Base-by-base conservation (phyloP, 805 yeast species). In the Metschnikowia rubicola region DNA sequence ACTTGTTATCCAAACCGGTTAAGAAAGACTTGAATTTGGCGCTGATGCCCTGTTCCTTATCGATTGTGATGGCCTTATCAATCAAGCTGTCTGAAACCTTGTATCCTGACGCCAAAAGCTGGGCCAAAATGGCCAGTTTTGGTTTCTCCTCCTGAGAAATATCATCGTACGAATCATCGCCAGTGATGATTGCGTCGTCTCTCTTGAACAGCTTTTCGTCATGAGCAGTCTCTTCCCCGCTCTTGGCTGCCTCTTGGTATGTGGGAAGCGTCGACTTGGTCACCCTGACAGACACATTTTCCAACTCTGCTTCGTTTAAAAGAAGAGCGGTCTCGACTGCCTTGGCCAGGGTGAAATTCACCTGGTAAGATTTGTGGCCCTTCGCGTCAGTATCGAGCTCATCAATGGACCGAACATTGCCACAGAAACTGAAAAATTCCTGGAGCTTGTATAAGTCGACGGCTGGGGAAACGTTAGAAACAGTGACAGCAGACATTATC, bases 91-190 rank as follows among this genome's bases (percentile, higher is more conserved):
- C 94, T 39, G 83, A 74, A 37, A 86, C 64, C 15, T 73, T 77
- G 61, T 87, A 86, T 4, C 95, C 95, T n/a, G 81, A 78, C 30
- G 88, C 74, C 50, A 86, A 70, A 57, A 84, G 78, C 65, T 86
- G 92, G 1, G 94, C 92, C 67, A 86, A 70, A 49, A 87, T 81
- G 15, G 88, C 80, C 46, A 81, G 66, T 60, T 84, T 84, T 47
- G 95, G 95, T 69, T 86, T 86, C 50, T 79, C 80, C 59, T 87
- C 95, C 67, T 86, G 95, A 5, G 74, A 65, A 44, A 85, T 77
- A 55, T 84, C 88, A 43, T 68, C 74, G 41, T 65, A 64, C 10
- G 53, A 43, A 9, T 46, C 53, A 43, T 67, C 73, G 10, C 70
- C 71, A 4, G 70, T 66, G 30, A 32, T 39, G 10, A 53, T 51